These are phyloP conservation scores for Paecilomyces sp. DNA, from an alignment of 2,329 filamentous ascomycete genomes.

Conservation along the genomic window DNA sequence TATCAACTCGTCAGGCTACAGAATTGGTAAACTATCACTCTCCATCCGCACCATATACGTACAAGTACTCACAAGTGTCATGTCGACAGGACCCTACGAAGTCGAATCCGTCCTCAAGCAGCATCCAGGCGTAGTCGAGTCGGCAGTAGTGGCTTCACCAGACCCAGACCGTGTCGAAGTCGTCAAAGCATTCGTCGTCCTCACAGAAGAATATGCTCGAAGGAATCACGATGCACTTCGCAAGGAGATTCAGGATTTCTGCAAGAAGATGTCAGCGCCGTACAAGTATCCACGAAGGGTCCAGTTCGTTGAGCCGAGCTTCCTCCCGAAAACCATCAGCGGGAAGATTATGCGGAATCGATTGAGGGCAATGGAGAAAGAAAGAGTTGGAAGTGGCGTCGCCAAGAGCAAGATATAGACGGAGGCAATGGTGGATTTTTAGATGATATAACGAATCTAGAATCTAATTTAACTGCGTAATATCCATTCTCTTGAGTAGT, in stretches of 20 bases:
- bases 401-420: not conserved
- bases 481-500: no score
- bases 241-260: slow-evolving; percentile 33
- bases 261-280: slow-evolving; percentile 33
- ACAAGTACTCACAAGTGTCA: not conserved
- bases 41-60: not conserved
- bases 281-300: slow-evolving; percentile 37
- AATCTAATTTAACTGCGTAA: not conserved
- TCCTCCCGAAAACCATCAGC: slow-evolving; percentile 34
- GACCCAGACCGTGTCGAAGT: slow-evolving; percentile 31
- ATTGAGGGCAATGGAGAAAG: slow-evolving; percentile 30
- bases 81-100: slow-evolving; percentile 29
- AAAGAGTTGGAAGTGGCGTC: slow-evolving; percentile 6
- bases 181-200: slow-evolving; percentile 35
- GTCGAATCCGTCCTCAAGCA: slow-evolving; percentile 35
- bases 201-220: slow-evolving; percentile 17
- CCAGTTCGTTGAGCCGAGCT: slow-evolving; percentile 29
- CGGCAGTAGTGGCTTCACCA: slow-evolving; percentile 33
- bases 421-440: not conserved
- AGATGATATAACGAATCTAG: not conserved
- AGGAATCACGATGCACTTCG: slow-evolving; percentile 13
- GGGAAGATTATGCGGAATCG: slow-evolving; percentile 30
- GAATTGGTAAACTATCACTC: slow-evolving; percentile 16
- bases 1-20: slow-evolving; percentile 35
- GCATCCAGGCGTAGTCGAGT: slow-evolving; percentile 32